phyloP scores from a whole-genome alignment of 2,329 filamentous ascomycete species.

The Penicillium sclerotigenum region DNA sequence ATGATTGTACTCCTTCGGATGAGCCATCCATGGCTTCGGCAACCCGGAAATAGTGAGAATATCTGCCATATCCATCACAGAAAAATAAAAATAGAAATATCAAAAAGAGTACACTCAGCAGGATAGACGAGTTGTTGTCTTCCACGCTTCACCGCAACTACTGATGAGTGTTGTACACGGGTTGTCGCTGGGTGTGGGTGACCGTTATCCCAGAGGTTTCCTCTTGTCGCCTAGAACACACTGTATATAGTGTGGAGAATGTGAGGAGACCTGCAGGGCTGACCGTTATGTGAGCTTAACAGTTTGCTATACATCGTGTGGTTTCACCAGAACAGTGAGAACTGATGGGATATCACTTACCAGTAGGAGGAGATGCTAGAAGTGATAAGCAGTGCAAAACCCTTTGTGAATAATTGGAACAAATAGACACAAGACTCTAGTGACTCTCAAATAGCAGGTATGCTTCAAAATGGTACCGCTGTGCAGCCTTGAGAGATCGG shows the following conservation, averaged over 20 bases:
- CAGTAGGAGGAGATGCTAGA: not conserved
- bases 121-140: not conserved
- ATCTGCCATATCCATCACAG: conserved; percentile 11
- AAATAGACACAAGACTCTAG: too few relatives aligned
- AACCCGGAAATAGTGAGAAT: conserved; percentile 11
- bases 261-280: conserved; percentile 28
- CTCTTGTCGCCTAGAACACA: conserved; percentile 16
- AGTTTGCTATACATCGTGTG: conserved; percentile 21
- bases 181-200: conserved; percentile 24
- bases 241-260: conserved; percentile 17
- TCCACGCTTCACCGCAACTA: conserved; percentile 29
- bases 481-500: not conserved
- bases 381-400: not conserved
- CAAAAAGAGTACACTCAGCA: not conserved
- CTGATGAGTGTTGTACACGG: conserved; percentile 21
- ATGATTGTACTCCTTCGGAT: conserved; percentile 7
- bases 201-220: conserved; percentile 13
- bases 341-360: conserved; percentile 10
- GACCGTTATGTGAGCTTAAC: conserved; percentile 17
- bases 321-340: conserved; percentile 18
- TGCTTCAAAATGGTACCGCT: not conserved
- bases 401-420: not conserved
- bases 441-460: not conserved
- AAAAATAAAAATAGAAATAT: not conserved
- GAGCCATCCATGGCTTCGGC: conserved; percentile 6